Evolutionary conservation across 1,139 yeast genomes (phyloP).

Genomic region (Pichia inconspicua): DNA sequence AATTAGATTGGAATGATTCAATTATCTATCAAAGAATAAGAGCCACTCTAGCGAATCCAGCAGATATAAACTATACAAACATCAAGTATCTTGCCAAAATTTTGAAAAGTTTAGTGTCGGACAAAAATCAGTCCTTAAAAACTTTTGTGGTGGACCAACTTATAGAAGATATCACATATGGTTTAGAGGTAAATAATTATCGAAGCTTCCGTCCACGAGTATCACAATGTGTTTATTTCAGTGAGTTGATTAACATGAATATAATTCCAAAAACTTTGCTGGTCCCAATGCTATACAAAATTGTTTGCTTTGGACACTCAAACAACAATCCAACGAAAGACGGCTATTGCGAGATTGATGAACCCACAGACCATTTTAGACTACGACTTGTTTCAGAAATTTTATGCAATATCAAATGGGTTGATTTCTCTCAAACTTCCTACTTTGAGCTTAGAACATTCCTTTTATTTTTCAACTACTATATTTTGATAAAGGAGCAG

Average conservation of each 20-base stretch:
- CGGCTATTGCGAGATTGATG: conserved; percentile 41
- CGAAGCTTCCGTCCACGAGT: conserved; percentile 54
- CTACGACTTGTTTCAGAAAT: conserved; percentile 43
- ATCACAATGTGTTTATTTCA: conserved; percentile 53
- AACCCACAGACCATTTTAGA: conserved; percentile 64
- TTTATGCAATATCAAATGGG: conserved; percentile 7
- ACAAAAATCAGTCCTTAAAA: conserved; percentile 32
- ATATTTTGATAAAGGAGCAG: conserved; percentile 53
- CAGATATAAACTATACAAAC: conserved; percentile 50
- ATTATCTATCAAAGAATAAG: conserved; percentile 36
- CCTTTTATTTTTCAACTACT: conserved; percentile 64
- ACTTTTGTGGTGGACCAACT: conserved; percentile 53
- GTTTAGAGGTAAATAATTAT: conserved; percentile 60
- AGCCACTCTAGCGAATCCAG: conserved; percentile 55
- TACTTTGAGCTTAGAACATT: conserved; percentile 25
- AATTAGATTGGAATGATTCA: conserved; percentile 42
- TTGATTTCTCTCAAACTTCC: background rate
- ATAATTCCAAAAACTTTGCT: conserved; percentile 43
- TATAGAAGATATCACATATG: conserved; percentile 55
- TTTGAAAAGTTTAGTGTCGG: conserved; percentile 32
- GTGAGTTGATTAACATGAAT: conserved; percentile 45
- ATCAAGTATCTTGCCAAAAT: conserved; percentile 40
- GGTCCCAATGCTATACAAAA: conserved; percentile 48
- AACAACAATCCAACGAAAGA: conserved; percentile 52
- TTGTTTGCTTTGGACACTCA: conserved; percentile 63